Evolutionary conservation across 257 asterid genomes (phyloP).

Genomic region (Nicotiana tabacum): DNA sequence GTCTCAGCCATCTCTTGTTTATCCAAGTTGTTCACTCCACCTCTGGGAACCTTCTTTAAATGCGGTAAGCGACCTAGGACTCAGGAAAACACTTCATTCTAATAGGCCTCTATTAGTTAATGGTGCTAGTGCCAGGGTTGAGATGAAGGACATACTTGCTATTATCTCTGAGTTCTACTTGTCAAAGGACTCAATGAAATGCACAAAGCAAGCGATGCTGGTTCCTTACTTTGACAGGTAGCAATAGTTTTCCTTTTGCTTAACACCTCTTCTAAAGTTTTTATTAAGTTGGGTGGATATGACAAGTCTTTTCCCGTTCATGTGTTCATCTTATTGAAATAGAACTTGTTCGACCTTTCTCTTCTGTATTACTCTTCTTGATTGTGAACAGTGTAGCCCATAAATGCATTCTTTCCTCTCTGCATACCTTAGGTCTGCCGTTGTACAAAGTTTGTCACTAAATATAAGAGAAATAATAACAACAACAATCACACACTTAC

Average conservation of each 20-base stretch:
- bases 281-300: neutral
- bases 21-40: constrained; percentile 47
- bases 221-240: constrained; percentile 96
- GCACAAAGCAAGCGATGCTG: constrained; percentile 56
- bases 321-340: neutral
- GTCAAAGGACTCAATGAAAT: constrained; percentile 36
- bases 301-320: neutral
- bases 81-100: constrained; percentile 19
- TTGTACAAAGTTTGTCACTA: neutral
- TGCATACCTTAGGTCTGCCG: neutral
- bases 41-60: constrained; percentile 36
- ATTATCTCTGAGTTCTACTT: constrained; percentile 38
- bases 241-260: neutral
- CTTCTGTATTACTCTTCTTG: neutral
- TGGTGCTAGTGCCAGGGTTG: constrained; percentile 19
- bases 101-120: constrained; percentile 26
- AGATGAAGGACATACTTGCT: constrained; percentile 47
- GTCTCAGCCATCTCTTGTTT: constrained; percentile 40
- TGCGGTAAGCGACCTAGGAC: constrained; percentile 26
- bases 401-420: neutral
- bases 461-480: neutral
- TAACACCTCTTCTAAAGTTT: neutral
- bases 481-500: neutral
- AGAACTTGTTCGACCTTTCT: neutral
- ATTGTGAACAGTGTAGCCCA: neutral